Percentiles rank a stretch among this genome's conserved stretches.
These are phyloP conservation scores for Wickerhamia fluorescens DNA, from an alignment of 805 yeast species.

Conservation along the genomic window DNA sequence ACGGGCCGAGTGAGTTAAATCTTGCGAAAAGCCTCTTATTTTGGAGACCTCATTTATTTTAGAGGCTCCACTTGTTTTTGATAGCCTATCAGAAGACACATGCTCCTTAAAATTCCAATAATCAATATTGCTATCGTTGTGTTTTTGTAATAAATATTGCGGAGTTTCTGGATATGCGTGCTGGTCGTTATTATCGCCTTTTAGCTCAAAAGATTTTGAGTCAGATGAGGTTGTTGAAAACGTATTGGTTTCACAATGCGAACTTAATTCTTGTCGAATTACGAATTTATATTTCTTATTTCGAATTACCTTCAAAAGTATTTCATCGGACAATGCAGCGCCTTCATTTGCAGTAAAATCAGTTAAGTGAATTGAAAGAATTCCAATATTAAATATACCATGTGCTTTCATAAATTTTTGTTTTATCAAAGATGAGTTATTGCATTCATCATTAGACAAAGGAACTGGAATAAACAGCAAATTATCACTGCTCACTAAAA, in stretches of 20 bases:
- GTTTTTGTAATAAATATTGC: constrained; percentile 48
- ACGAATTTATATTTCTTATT: constrained; percentile 28
- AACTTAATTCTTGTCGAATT: constrained; percentile 25
- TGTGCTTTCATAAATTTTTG: constrained; percentile 30
- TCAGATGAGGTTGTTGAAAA: constrained; percentile 47
- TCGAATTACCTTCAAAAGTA: constrained; percentile 30
- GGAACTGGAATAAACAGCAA: constrained; percentile 45
- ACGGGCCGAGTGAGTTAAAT: too few relatives aligned
- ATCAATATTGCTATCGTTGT: constrained; percentile 38
- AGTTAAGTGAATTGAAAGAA: constrained; percentile 49
- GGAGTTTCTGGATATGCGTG: constrained; percentile 59
- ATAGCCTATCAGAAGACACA: too few relatives aligned
- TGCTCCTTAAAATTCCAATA: constrained; percentile 57
- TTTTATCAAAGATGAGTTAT: constrained; percentile 27
- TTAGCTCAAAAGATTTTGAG: constrained; percentile 46
- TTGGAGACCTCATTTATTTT: too few relatives aligned
- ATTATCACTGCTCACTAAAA: constrained; percentile 65
- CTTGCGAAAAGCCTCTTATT: too few relatives aligned
- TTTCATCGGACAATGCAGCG: constrained; percentile 44
- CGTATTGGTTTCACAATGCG: constrained; percentile 27
- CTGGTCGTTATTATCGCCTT: constrained; percentile 31
- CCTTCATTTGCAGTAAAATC: constrained; percentile 62
- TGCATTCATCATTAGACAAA: constrained; percentile 10
- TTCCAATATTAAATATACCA: constrained; percentile 25
- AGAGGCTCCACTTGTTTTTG: too few relatives aligned